Evolutionary conservation across 345 rosid genomes (phyloP), one percentile per base, ranked within the genome.

Genomic region (Streptanthus diversifolius): DNA sequence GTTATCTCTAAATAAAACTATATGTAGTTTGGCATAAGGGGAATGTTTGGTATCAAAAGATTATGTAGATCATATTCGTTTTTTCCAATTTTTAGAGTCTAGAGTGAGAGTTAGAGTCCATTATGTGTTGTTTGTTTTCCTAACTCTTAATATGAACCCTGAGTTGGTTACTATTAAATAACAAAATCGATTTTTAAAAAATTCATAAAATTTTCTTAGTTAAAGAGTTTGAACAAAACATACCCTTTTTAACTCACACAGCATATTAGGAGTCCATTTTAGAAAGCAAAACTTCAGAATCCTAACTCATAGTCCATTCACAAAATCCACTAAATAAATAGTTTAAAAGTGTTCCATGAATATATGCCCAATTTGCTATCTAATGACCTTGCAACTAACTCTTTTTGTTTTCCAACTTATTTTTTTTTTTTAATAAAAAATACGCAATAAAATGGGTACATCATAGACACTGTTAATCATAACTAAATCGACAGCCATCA

Each of bases 351-450:
- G 35, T 32, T 5, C 7, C 8, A 32, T 32, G 7, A 32, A 5
- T 5, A 25, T 25, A 25, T 3, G 29, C 29, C 29, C 2, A 25
- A 25, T 25, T 25, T 25, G 29, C 29, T 25, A 25, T 5, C 4
- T 25, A 25, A 60, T 32, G 69, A 68, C 79, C 37, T 51, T 32
- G 30, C 68, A 74, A 67, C 73, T 4, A 74, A 45, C 61, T 49
- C 62, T 29, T 48, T 59, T 58, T 17, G 27, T 64, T 45, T 35
- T 65, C 8, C 44, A 44, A 18, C 48, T 9, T 18, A 13, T 11
- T 32, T 15, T 17, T 52, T 40, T 24, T 57, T 30, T 24, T 25
- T 37, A n/a, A n/a, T 37, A 3, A 30, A 5, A 22, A n/a, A n/a
- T n/a, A n/a, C n/a, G n/a, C n/a, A 17, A 45, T 15, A 15, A 43